A percentile compares a stretch with the other conserved stretches of the same genome.
These are phyloP conservation scores for Penstemon davidsonii DNA, from an alignment of 257 asterid genomes.

Conservation along the genomic window DNA sequence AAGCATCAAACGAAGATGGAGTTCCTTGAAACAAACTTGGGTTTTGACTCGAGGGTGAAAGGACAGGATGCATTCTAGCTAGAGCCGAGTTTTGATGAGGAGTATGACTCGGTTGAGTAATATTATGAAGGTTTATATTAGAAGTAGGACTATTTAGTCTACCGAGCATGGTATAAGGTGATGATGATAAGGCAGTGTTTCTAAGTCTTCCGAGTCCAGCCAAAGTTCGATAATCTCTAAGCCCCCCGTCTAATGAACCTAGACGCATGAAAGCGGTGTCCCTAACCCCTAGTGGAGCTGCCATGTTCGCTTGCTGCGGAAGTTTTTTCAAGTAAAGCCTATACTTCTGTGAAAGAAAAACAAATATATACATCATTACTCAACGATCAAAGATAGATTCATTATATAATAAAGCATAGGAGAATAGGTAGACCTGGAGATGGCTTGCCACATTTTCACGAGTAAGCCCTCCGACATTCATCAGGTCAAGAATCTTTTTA, in stretches of 20 bases:
- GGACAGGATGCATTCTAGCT: slow-evolving; percentile 50
- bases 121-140: slow-evolving; percentile 48
- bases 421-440: slow-evolving; percentile 44
- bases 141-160: slow-evolving; percentile 58
- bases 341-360: slow-evolving; percentile 60
- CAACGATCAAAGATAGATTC: neutral
- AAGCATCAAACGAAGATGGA: slow-evolving; percentile 43
- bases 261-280: slow-evolving; percentile 64
- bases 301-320: slow-evolving; percentile 76
- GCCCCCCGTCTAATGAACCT: slow-evolving; percentile 53
- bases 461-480: slow-evolving; percentile 78
- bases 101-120: slow-evolving; percentile 39
- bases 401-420: neutral
- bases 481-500: slow-evolving; percentile 73
- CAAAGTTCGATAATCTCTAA: slow-evolving; percentile 58
- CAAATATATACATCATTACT: no score
- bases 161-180: slow-evolving; percentile 62
- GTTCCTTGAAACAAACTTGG: slow-evolving; percentile 52
- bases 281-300: slow-evolving; percentile 63
- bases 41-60: slow-evolving; percentile 40
- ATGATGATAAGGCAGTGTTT: slow-evolving; percentile 33
- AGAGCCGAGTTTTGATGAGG: slow-evolving; percentile 49
- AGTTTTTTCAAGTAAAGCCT: slow-evolving; percentile 78
- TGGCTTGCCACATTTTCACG: slow-evolving; percentile 91
- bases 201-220: slow-evolving; percentile 54